Percentiles rank a stretch among this genome's conserved stretches.
These are phyloP conservation scores for Pestalotiopsis sp. DNA, from an alignment of 2,329 filamentous ascomycete species.

Conservation along the genomic window DNA sequence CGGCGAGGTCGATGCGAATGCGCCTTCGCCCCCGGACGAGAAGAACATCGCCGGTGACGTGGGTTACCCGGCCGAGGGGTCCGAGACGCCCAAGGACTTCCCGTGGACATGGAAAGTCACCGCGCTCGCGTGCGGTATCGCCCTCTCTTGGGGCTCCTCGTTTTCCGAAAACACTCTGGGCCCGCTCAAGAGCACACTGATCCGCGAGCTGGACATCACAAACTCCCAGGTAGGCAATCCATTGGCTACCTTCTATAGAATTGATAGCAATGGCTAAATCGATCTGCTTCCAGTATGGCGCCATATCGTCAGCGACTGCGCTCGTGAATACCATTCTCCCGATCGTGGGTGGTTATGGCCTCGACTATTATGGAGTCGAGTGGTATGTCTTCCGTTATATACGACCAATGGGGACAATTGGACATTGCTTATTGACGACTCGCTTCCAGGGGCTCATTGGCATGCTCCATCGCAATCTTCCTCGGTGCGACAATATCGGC, in stretches of 20 bases:
- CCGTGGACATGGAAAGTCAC: slow-evolving; percentile 25
- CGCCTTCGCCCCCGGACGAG: not conserved
- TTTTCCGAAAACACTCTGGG: slow-evolving; percentile 29
- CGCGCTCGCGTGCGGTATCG: slow-evolving; percentile 24
- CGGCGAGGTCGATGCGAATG: not conserved
- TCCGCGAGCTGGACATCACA: slow-evolving; percentile 24
- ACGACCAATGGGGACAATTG: not conserved
- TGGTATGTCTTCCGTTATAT: slow-evolving; percentile 17
- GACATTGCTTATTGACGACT: not conserved
- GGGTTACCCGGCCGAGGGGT: not conserved
- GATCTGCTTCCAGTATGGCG: slow-evolving; percentile 22
- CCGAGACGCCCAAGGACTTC: slow-evolving; percentile 21
- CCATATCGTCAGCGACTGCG: slow-evolving; percentile 26
- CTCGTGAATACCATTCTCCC: slow-evolving; percentile 29
- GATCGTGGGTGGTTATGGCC: slow-evolving; percentile 28
- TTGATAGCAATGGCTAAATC: not conserved
- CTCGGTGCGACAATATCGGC: slow-evolving; percentile 28
- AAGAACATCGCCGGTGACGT: not conserved
- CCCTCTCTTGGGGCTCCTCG: slow-evolving; percentile 28
- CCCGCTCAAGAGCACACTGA: slow-evolving; percentile 24
- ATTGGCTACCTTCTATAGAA: not conserved
- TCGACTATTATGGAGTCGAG: slow-evolving; percentile 30
- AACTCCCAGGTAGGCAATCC: slow-evolving; percentile 19
- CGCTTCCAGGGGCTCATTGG: slow-evolving; percentile 23
- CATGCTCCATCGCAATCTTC: slow-evolving; percentile 25